Evolutionary conservation across 2,329 filamentous ascomycete genomes (phyloP).

Genomic region (Colletotrichum gigasporum): DNA sequence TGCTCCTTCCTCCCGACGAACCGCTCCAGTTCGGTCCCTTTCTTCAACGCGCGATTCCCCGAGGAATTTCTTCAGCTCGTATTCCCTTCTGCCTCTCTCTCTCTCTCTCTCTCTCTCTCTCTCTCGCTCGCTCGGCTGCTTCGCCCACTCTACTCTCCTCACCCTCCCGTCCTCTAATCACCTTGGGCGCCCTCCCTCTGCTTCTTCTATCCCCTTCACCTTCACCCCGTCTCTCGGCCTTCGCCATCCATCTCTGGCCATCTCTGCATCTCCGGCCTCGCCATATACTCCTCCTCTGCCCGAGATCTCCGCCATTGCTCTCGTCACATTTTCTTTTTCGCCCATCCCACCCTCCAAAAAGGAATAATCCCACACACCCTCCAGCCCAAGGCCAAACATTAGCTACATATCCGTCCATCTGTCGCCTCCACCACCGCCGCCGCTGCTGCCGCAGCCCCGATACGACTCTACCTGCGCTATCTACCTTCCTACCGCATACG

Average conservation of each 20-base stretch:
- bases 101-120: not conserved
- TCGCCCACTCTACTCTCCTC: not conserved
- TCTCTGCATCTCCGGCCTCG: not conserved
- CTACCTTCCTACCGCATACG: constrained; percentile 12
- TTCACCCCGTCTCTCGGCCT: not conserved
- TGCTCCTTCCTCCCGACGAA: not conserved
- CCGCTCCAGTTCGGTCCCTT: not conserved
- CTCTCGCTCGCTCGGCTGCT: not conserved
- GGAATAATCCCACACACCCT: constrained; percentile 4
- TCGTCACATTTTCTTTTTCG: not conserved
- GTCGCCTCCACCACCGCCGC: constrained; percentile 5
- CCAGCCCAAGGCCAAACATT: not conserved
- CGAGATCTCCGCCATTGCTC: not conserved
- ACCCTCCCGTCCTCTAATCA: not conserved
- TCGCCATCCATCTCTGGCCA: constrained; percentile 5
- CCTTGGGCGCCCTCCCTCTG: not conserved
- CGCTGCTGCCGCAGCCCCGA: constrained; percentile 11
- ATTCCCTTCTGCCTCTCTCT: constrained; percentile 19
- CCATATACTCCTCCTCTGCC: not conserved
- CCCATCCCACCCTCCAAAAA: constrained; percentile 2
- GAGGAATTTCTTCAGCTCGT: constrained; percentile 32
- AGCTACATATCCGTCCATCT: not conserved
- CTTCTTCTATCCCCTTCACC: not conserved
- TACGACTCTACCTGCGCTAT: constrained; percentile 10
- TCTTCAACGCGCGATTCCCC: constrained; percentile 18